Conservation (phyloP, 345 rosid species). For the Arabidopsis thaliana region TAIR10.1 NC_003076.8:17758501-17759000, state of each 20-base stretch:
- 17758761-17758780: too few relatives aligned
- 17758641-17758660: too few relatives aligned
- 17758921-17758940: background rate
- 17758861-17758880: constrained; percentile 34
- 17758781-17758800: too few relatives aligned
- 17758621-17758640: too few relatives aligned
- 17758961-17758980: too few relatives aligned
- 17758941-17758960: background rate
- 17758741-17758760: too few relatives aligned
- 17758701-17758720: too few relatives aligned
- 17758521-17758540: constrained; percentile 43
- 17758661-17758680: too few relatives aligned
- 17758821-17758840: constrained; percentile 30
- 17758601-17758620: background rate
- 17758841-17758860: constrained; percentile 19
- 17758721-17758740: too few relatives aligned
- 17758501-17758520: constrained; percentile 35
- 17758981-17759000: too few relatives aligned
- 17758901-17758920: constrained; percentile 38
- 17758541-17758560: constrained; percentile 11
- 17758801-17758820: background rate
- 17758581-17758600: background rate
- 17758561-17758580: constrained; percentile 19
- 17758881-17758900: constrained; percentile 36
- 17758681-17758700: too few relatives aligned